Conservation (phyloP, 2,329 filamentous ascomycete genomes). For the Aspergillus floridensis region DNA sequence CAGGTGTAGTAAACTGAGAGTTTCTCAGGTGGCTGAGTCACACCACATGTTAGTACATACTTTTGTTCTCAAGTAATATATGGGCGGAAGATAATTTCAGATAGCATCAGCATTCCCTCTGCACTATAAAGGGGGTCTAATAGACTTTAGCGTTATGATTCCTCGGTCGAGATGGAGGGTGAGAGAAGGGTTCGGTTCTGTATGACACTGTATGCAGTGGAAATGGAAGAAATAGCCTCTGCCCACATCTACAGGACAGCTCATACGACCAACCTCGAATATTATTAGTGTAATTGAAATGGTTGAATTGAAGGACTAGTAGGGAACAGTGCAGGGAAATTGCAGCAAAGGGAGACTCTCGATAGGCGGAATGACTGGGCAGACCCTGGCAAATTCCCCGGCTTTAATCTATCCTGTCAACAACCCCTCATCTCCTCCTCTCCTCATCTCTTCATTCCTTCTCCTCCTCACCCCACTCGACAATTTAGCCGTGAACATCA, state of each 20-base stretch:
- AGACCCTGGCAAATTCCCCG: background rate
- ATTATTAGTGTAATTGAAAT: background rate
- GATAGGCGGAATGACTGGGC: slow-evolving; percentile 15
- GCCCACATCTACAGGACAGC: background rate
- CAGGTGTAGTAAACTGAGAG: slow-evolving; percentile 7
- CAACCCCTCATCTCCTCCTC: background rate
- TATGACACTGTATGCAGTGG: background rate
- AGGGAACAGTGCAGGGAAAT: background rate
- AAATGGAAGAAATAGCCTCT: background rate
- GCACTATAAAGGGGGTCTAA: slow-evolving; percentile 2
- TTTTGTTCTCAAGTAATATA: slow-evolving; percentile 1
- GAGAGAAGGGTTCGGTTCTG: background rate
- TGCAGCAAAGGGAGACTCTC: slow-evolving; percentile 1
- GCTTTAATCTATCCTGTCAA: background rate
- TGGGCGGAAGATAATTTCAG: background rate
- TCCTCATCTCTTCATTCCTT: background rate
- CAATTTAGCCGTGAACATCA: slow-evolving; percentile 13
- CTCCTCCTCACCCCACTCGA: background rate
- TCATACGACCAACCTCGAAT: background rate
- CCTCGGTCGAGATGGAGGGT: background rate
- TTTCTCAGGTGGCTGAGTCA: slow-evolving; percentile 8
- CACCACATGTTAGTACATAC: slow-evolving; percentile 10
- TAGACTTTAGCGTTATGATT: background rate
- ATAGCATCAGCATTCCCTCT: slow-evolving; percentile 2
- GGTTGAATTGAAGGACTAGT: background rate